Evolutionary conservation across 129 eudicot genomes (phyloP), one percentile per base, ranked within the genome.

Genomic region (Flaveria linearis): DNA sequence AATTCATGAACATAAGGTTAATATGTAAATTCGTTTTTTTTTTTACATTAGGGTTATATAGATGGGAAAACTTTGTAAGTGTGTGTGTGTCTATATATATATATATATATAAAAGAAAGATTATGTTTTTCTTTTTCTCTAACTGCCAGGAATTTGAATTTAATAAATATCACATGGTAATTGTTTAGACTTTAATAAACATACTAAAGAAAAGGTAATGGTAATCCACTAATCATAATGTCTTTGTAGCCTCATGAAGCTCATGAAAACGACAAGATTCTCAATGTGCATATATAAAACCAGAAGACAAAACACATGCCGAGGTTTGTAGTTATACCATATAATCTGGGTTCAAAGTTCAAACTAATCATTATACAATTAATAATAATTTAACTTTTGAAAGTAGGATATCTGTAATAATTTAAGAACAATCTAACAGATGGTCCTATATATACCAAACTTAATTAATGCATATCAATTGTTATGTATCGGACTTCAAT

Each of bases 231-330:
- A 76, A 53, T 66, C 67, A n/a, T 66, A n/a, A 51, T 36, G 74
- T 67, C 18, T 65, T 65, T 18, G 15, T 63, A 76, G 30, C 66
- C 74, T 76, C 73, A 66, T 66, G 80, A 76, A 76, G 67, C 73
- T 76, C 80, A 76, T 76, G 67, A 67, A 66, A 66, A 67, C 56
- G 58, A 76, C 68, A 67, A 76, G 80, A 67, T 66, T 76, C 80
- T 66, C 46, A 76, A 36, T 51, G 80, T 76, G 73, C 80, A 76
- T n/a, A n/a, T n/a, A n/a, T 22, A 51, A 75, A 76, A 66, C 73
- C 73, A 20, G 55, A 76, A 66, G 74, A 67, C 64, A 75, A 76
- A 50, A 67, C 80, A 76, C 80, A 66, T 76, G 74, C 74, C 80
- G 65, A 76, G 74, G 74, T 67, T 65, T 66, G 74, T 66, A 49